phyloP scores from a whole-genome alignment of 1,284 basidiomycete species.

The Cryptococcus sp. region DNA sequence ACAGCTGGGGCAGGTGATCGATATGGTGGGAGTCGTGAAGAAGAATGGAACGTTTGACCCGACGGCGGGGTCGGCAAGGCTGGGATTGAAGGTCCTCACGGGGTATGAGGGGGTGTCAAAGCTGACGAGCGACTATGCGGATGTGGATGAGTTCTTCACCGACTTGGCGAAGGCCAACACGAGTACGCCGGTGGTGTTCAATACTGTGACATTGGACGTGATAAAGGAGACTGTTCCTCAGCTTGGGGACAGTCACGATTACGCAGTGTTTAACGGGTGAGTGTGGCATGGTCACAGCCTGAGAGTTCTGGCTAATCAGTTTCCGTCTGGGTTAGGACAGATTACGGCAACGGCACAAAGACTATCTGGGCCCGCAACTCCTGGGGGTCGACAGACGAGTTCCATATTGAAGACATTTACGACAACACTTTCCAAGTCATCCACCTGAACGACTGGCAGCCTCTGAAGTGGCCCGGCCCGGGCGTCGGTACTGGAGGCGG shows the following conservation, averaged over 20 bases:
- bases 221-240: constrained; percentile 14
- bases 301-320: too few species aligned
- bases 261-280: constrained; percentile 23
- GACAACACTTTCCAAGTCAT: constrained; percentile 19
- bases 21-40: constrained; percentile 15
- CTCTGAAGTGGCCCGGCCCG: constrained; percentile 12
- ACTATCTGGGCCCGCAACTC: constrained; percentile 26
- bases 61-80: constrained; percentile 13
- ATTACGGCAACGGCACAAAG: constrained; percentile 14
- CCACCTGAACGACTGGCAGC: constrained; percentile 16
- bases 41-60: constrained; percentile 17
- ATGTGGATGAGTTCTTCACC: constrained; percentile 17
- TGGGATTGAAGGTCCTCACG: constrained; percentile 24
- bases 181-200: constrained; percentile 27
- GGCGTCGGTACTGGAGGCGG: background rate
- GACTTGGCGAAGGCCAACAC: constrained; percentile 7
- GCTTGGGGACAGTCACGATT: constrained; percentile 26
- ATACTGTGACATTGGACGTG: constrained; percentile 15
- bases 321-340: background rate
- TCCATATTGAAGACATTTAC: constrained; percentile 19
- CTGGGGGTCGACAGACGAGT: constrained; percentile 30
- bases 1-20: constrained; percentile 16
- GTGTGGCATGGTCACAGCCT: background rate
- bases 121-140: constrained; percentile 3
- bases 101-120: constrained; percentile 13